Percentiles rank a stretch among this genome's conserved stretches.
Evolutionary conservation across 2,329 filamentous ascomycete species (phyloP).

Genomic region (Cercospora janseana): DNA sequence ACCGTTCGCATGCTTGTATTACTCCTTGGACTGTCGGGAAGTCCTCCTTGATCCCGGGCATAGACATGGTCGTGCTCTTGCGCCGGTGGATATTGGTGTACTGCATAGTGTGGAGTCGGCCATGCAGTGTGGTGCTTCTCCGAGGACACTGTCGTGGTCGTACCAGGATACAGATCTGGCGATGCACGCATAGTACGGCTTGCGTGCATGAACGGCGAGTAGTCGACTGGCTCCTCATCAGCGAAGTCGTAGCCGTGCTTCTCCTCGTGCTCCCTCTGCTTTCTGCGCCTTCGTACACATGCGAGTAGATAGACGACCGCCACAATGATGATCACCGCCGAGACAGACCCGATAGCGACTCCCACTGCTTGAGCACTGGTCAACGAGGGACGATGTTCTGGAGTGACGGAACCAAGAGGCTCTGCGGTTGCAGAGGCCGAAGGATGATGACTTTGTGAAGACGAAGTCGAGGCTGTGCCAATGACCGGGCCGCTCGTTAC

Average conservation of each 20-base stretch:
- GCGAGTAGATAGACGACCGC: slow-evolving; percentile 26
- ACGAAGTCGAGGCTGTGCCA: not conserved
- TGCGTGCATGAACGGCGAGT: slow-evolving; percentile 23
- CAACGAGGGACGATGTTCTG: slow-evolving; percentile 19
- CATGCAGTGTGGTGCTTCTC: slow-evolving; percentile 27
- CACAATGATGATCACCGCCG: slow-evolving; percentile 28
- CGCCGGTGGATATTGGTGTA: not conserved
- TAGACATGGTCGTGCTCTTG: slow-evolving; percentile 5
- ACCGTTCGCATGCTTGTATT: slow-evolving; percentile 28
- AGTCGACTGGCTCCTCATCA: slow-evolving; percentile 33
- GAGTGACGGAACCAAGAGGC: slow-evolving; percentile 12
- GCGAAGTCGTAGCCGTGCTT: slow-evolving; percentile 38
- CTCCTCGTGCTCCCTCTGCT: slow-evolving; percentile 12
- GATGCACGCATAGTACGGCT: not conserved
- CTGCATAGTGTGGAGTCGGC: slow-evolving; percentile 13
- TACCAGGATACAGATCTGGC: too few relatives aligned
- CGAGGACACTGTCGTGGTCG: too few relatives aligned
- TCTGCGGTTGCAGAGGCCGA: not conserved
- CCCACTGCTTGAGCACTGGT: slow-evolving; percentile 37
- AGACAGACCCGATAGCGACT: slow-evolving; percentile 35
- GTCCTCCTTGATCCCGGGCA: slow-evolving; percentile 9
- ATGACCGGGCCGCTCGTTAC: not conserved
- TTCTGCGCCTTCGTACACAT: slow-evolving; percentile 27
- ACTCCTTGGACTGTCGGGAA: slow-evolving; percentile 27
- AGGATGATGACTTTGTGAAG: not conserved